Evolutionary conservation across 208 protist genomes (phyloP), one percentile per base, ranked within the genome.

Genomic region (Leishmania martiniquensis): DNA sequence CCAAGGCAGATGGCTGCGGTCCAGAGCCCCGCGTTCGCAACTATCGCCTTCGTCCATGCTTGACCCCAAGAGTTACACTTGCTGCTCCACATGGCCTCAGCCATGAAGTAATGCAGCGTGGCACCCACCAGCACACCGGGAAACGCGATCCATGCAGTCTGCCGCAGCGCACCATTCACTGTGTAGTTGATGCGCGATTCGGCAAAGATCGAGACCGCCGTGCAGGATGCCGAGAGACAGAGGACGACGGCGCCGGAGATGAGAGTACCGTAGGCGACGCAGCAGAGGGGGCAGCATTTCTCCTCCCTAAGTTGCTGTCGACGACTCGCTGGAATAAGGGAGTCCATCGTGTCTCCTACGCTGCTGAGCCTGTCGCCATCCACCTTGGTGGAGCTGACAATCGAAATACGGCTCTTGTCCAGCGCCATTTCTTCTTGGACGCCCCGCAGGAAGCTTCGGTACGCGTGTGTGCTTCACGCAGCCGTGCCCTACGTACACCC

Each of bases 21-120:
- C 92, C 93, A 97, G 25, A 91, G 25, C 2, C 85, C 42, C 7
- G 80, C 85, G 79, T 97, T 97, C 15, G 91, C 82, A n/a, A 86
- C 49, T 45, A 94, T 84, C 10, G 93, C 91, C 82, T 97, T 97
- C 42, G 87, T 87, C 92, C 93, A 97, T 51, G 93, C 93, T 76
- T 95, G 87, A n/a, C 91, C 93, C 91, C 91, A 97, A 42, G 89
- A 87, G 78, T 95, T 97, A 9, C 80, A 66, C 78, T 89, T 89
- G 32, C 83, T 75, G 74, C 91, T 96, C 91, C 93, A 95, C 90
- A 96, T 95, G 15, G 91, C 93, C 83, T 97, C 91, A 1, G 86
- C 90, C 45, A 97, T 65, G 75, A 97, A 95, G 76, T 89, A 95
- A 77, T 97, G 93, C 62, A 97, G 62, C 34, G 90, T 94, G 1